Evolutionary conservation across 2,329 filamentous ascomycete genomes (phyloP), one percentile per base, ranked within the genome.

Genomic region (Lizonia empirigonia): DNA sequence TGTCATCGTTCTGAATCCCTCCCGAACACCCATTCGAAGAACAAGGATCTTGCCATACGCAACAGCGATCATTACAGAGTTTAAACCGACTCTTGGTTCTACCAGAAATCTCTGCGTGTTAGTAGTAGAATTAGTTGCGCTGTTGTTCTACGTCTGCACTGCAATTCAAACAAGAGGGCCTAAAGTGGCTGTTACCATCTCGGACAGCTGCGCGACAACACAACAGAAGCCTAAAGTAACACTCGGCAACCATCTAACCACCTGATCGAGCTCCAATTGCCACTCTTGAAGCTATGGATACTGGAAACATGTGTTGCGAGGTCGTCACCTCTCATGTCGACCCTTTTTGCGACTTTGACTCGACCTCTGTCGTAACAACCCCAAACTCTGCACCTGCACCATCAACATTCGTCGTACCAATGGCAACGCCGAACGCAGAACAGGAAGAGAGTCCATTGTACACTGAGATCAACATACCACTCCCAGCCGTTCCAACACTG

Each of bases 391-490:
- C 33, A 5, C 34, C 45, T 38, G 44, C 50, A 10, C 32, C 32
- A 8, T 45, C 41, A 32, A 40, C 44, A 0, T 39, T 46, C 32
- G 26, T 9, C 23, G 42, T 38, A 12, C 33, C 49, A 16, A 16
- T 34, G 15, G 13, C 16, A 8, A 52, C 52, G 5, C 20, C 44
- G 9, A 36, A 49, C 10, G 12, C 50, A 22, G 57, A 63, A 32
- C 56, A 64, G 30, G 55, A 63, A 4, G 56, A 65, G 37, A 55
- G 59, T 8, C 66, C 68, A 4, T 62, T 70, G 0, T 71, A 70
- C 50, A 71, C 67, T 0, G 69, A 71, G 48, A 71, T 71, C 34
- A 64, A 67, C 45, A 70, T 71, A 20, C 68, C 68, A 4, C 55
- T 71, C 0, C 69, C 69, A 9, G 47, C 41, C 2, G 16, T 70